Evolutionary conservation across 1,139 yeast genomes (phyloP).

Genomic region (Hyphopichia pseudoburtonii): DNA sequence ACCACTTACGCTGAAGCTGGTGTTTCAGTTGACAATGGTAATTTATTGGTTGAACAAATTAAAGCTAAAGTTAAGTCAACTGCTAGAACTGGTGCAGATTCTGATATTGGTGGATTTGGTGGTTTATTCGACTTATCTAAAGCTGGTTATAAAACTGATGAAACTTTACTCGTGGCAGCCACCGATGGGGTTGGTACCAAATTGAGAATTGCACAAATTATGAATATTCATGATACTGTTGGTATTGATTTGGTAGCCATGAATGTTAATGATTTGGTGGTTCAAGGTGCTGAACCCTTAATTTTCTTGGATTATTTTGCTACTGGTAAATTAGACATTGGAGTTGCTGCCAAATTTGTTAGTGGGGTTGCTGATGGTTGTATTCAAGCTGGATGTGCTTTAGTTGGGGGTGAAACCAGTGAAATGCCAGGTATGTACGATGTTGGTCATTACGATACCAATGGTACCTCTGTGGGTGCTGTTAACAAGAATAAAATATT

Average conservation of each 20-base stretch:
- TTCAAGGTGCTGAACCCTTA: slow-evolving; percentile 98
- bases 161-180: slow-evolving; percentile 89
- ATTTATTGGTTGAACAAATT: slow-evolving; percentile 82
- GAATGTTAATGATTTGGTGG: slow-evolving; percentile 97
- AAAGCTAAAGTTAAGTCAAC: slow-evolving; percentile 93
- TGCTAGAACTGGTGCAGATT: slow-evolving; percentile 93
- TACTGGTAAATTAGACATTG: slow-evolving; percentile 83
- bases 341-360: slow-evolving; percentile 84
- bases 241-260: slow-evolving; percentile 98
- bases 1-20: slow-evolving; percentile 93
- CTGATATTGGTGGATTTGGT: slow-evolving; percentile 98
- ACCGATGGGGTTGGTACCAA: slow-evolving; percentile 99
- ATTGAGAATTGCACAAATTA: slow-evolving; percentile 87
- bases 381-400: slow-evolving; percentile 91
- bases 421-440: slow-evolving; percentile 99
- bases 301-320: slow-evolving; percentile 96
- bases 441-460: slow-evolving; percentile 94
- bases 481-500: slow-evolving; percentile 75
- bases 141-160: slow-evolving; percentile 77
- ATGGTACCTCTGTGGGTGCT: slow-evolving; percentile 99
- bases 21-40: slow-evolving; percentile 96
- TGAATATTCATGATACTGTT: slow-evolving; percentile 88
- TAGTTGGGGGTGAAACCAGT: slow-evolving; percentile 98
- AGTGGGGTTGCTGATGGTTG: slow-evolving; percentile 97
- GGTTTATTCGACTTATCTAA: slow-evolving; percentile 89